Evolutionary conservation across 176 grass and related monocot genomes (phyloP).

Genomic region (Tillandsia fasciculata): DNA sequence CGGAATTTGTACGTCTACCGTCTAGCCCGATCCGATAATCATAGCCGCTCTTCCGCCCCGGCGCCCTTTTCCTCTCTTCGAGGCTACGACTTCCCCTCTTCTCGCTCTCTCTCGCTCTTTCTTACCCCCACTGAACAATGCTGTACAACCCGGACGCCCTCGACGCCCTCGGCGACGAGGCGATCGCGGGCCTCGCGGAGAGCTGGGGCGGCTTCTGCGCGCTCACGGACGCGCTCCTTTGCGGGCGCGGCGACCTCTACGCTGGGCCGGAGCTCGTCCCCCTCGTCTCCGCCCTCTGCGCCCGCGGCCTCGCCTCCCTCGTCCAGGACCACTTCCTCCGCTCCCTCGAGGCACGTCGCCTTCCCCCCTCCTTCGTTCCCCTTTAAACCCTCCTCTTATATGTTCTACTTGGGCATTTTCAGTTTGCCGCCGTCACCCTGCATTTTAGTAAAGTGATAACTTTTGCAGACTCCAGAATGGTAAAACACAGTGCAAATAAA

Average conservation of each 20-base stretch:
- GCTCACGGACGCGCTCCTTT: constrained; percentile 38
- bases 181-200: constrained; percentile 34
- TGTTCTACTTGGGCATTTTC: too few species aligned
- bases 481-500: too few species aligned
- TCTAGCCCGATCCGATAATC: not conserved
- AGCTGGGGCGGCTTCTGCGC: constrained; percentile 54
- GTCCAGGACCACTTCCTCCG: constrained; percentile 67
- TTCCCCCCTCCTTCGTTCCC: not conserved
- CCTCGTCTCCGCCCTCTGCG: constrained; percentile 39
- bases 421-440: too few species aligned
- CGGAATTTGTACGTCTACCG: too few species aligned
- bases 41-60: not conserved
- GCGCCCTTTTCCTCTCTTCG: not conserved
- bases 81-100: not conserved
- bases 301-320: constrained; percentile 46
- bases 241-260: constrained; percentile 29
- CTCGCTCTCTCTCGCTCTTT: not conserved
- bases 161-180: constrained; percentile 27
- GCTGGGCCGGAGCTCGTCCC: constrained; percentile 32
- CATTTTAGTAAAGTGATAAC: too few species aligned
- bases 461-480: too few species aligned
- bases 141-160: constrained; percentile 16
- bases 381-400: not conserved
- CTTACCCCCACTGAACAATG: not conserved
- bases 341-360: constrained; percentile 49